Percentiles rank a stretch among this genome's conserved stretches.
Conservation (phyloP, 2,329 filamentous ascomycete species). For the Trichothecium sympodiale region DNA sequence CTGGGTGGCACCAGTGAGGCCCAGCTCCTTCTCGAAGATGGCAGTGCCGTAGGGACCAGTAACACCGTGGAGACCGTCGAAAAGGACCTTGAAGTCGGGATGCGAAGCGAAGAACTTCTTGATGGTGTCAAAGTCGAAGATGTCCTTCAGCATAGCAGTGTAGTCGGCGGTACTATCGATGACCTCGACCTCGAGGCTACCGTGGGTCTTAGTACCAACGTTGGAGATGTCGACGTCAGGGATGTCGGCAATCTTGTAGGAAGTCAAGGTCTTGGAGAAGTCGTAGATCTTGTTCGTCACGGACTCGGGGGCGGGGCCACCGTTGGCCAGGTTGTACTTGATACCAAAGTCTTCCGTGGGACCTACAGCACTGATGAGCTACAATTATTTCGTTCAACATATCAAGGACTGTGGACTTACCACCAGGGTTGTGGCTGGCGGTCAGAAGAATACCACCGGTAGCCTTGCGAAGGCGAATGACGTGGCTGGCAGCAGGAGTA, state of each 20-base stretch:
- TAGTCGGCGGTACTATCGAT: slow-evolving; percentile 92
- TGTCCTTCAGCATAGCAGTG: slow-evolving; percentile 89
- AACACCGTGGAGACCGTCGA: slow-evolving; percentile 88
- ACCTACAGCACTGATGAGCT: slow-evolving; percentile 35
- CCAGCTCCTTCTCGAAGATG: slow-evolving; percentile 91
- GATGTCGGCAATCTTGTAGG: slow-evolving; percentile 86
- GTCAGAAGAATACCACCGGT: slow-evolving; percentile 95
- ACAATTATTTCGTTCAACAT: neutral
- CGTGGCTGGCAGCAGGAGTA: slow-evolving; percentile 88
- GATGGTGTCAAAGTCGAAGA: slow-evolving; percentile 96
- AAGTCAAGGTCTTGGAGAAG: slow-evolving; percentile 75
- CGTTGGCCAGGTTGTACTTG: slow-evolving; percentile 98
- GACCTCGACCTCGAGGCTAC: slow-evolving; percentile 83
- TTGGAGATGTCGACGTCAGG: slow-evolving; percentile 75
- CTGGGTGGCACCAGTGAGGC: slow-evolving; percentile 66
- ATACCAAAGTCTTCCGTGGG: slow-evolving; percentile 95
- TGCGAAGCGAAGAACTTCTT: slow-evolving; percentile 82
- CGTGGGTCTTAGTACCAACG: slow-evolving; percentile 77
- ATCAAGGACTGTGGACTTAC: slow-evolving; percentile 36
- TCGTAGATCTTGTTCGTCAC: slow-evolving; percentile 98
- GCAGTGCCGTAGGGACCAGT: slow-evolving; percentile 90
- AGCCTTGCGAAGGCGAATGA: slow-evolving; percentile 89
- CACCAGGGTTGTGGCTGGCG: slow-evolving; percentile 95
- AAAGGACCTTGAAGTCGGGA: slow-evolving; percentile 90
- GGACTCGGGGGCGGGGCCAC: slow-evolving; percentile 87